phyloP scores from a whole-genome alignment of 2,329 filamentous ascomycete species.

The Didymella arachidicola region DNA sequence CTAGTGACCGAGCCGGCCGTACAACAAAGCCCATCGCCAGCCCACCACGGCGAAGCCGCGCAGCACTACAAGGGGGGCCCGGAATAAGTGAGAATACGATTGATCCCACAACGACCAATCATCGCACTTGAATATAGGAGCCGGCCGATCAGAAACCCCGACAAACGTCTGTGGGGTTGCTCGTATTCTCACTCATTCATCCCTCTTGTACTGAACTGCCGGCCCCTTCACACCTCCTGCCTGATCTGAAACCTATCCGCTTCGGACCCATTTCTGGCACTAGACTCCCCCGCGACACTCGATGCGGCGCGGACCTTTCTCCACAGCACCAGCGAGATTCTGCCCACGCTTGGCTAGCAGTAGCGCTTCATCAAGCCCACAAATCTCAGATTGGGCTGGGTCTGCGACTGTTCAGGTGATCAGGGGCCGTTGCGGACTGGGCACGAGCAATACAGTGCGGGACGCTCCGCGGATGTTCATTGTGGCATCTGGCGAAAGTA shows the following conservation, averaged over 20 bases:
- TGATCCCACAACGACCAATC: too few relatives aligned
- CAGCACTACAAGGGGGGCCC: too few relatives aligned
- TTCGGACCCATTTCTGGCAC: not conserved
- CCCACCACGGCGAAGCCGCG: not conserved
- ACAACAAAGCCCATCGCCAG: not conserved
- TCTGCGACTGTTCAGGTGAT: not conserved
- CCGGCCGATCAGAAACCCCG: too few relatives aligned
- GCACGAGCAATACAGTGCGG: conserved; percentile 2
- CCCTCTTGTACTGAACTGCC: not conserved
- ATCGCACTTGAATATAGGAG: too few relatives aligned
- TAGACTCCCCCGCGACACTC: not conserved
- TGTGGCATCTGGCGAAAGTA: too few relatives aligned
- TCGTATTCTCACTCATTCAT: too few relatives aligned
- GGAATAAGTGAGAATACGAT: too few relatives aligned
- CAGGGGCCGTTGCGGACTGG: not conserved
- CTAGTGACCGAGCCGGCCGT: not conserved
- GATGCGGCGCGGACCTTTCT: not conserved
- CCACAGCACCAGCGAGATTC: conserved; percentile 1
- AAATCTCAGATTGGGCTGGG: not conserved
- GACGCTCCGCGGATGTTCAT: conserved; percentile 2
- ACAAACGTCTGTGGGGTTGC: too few relatives aligned
- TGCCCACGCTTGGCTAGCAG: not conserved
- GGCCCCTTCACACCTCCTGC: not conserved
- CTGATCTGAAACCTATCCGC: not conserved
- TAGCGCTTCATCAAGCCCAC: conserved; percentile 15